phyloP scores from a whole-genome alignment of 139 green algal species.

The Chlorella sp. region DNA sequence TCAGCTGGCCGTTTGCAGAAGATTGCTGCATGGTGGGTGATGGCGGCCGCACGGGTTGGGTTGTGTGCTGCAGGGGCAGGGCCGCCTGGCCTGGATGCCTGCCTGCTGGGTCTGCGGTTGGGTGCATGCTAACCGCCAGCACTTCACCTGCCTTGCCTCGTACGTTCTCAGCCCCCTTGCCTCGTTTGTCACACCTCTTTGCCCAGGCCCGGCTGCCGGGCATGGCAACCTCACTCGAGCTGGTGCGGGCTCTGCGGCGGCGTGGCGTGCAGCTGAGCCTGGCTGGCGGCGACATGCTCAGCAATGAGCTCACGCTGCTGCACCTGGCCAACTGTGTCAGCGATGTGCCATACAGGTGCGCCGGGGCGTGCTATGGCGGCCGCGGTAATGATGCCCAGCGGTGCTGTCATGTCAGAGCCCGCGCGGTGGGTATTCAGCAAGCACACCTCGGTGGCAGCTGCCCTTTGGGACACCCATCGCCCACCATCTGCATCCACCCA shows the following conservation, averaged over 20 bases:
- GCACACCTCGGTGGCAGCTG: too few species aligned
- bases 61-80: neutral
- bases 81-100: too few species aligned
- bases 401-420: too few species aligned
- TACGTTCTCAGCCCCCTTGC: too few species aligned
- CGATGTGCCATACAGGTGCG: neutral
- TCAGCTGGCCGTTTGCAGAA: slow-evolving; percentile 4
- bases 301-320: neutral
- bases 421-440: too few species aligned
- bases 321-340: neutral
- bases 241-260: neutral
- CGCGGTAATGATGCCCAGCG: neutral
- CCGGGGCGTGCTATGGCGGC: neutral
- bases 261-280: slow-evolving; percentile 14
- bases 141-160: neutral
- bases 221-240: slow-evolving; percentile 9
- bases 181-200: neutral
- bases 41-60: too few species aligned
- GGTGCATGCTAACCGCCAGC: neutral
- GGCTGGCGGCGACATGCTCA: neutral
- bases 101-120: neutral
- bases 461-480: too few species aligned
- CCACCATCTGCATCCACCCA: too few species aligned
- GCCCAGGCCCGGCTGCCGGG: slow-evolving; percentile 4
- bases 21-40: slow-evolving; percentile 22